Evolutionary conservation across 163 green algal genomes (phyloP).

Genomic region (Coccomyxa subellipsoidea): DNA sequence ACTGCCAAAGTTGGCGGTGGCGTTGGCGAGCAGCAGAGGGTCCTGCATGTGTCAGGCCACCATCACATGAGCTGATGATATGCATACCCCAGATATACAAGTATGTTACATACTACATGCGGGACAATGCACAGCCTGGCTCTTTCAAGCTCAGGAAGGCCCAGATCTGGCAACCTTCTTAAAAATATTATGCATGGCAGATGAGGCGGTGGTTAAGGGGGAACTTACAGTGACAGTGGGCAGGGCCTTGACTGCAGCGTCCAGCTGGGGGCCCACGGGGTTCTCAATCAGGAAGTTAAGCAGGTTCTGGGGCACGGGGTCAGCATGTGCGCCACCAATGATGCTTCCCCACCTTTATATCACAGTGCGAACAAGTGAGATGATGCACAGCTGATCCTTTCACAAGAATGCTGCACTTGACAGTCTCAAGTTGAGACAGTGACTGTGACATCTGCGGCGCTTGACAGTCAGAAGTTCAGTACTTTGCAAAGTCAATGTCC

Average conservation of each 20-base stretch:
- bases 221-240: not conserved
- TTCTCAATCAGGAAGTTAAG: not conserved
- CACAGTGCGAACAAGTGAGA: not conserved
- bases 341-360: not conserved
- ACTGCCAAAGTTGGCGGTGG: not conserved
- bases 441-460: too few species aligned
- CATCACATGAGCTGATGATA: too few species aligned
- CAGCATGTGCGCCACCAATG: not conserved
- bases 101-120: too few species aligned
- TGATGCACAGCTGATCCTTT: not conserved
- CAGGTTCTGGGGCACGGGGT: not conserved
- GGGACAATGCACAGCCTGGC: not conserved
- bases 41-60: not conserved
- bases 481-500: too few species aligned
- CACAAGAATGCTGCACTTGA: too few species aligned
- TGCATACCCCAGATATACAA: too few species aligned
- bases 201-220: not conserved
- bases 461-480: too few species aligned
- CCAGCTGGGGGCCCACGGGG: not conserved
- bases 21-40: not conserved
- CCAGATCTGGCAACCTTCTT: not conserved
- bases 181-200: not conserved
- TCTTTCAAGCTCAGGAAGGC: not conserved
- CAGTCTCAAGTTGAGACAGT: too few species aligned
- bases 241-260: not conserved